Evolutionary conservation across 345 rosid species (phyloP), one percentile per base, ranked within the genome.

Genomic region (Salix udensis): DNA sequence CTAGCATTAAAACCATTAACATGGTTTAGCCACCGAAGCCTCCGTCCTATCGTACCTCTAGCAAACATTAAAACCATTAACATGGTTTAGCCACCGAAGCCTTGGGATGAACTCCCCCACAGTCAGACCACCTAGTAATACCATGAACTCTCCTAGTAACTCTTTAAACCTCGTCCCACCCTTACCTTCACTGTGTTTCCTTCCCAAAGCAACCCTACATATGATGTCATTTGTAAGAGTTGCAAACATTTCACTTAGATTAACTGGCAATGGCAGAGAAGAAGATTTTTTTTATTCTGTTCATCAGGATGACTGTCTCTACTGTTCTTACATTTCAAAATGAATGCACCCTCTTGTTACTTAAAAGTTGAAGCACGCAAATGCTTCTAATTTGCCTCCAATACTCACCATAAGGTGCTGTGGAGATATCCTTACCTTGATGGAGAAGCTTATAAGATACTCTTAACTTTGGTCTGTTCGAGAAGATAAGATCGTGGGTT

Each of bases 311-410:
- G 3, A 19, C 67, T 4, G 82, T 74, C 77, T 92, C 93, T 61
- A 89, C 88, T 82, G 84, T 83, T 71, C 86, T 82, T 5, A 88
- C 77, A 0, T 28, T 39, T 13, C 70, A 72, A 65, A 86, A 88
- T n/a, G n/a, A n/a, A n/a, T n/a, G n/a, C n/a, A 89, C 91, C 76
- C 82, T 88, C 74, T 72, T 88, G 77, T 66, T 82, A 82, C 85
- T 91, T 7, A 92, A 79, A 50, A 92, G 86, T 61, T 86, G 87
- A 3, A 85, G 58, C 14, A 87, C 83, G 48, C 86, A 82, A 4
- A 88, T 46, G 71, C 89, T 86, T 79, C 82, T 91, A 74, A 88
- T 79, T 67, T 89, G 89, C 66, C 94, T 84, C 97, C 96, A 92
- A 52, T 91, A 89, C 72, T 92, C 91, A 14, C 92, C 91, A 30